Base-by-base conservation (phyloP, 805 yeast genomes). In the Scheffersomyces ergatensis region DNA sequence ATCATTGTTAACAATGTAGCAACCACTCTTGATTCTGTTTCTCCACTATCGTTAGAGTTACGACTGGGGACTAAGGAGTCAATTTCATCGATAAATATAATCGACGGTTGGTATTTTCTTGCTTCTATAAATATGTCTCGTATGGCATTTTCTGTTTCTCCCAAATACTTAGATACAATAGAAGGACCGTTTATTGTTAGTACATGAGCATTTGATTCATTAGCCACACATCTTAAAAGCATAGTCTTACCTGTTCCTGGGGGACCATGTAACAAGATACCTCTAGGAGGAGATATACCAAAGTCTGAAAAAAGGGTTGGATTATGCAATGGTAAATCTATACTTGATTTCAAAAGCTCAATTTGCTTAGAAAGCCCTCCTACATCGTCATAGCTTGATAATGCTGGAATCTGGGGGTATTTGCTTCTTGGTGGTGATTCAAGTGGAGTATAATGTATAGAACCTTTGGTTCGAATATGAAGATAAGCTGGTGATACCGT, bases 1-100 rank as follows among this genome's bases (percentile, higher is more conserved):
- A 88, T 77, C 58, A 86, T 67, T 0, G 95, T 87, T 41, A 88
- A 66, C 46, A 93, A 71, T 59, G 93, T 99, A 0, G 98, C 98
- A 2, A 93, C 99, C 23, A 93, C 92, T 59, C 99, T 76, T 50
- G 93, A 78, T 60, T 93, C 99, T 98, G 93, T 93, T 65, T 93
- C 99, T 52, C 99, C 74, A 61, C 89, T 97, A 2, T 97, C 98
- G 19, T 74, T 74, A 20, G 96, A 96, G 60, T 93, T 99, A 65
- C 99, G 78, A 58, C 93, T 93, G 0, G 99, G 99, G 0, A 99
- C 93, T 39, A 93, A 90, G 11, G 99, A 97, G 64, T 93, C 99
- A 51, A 93, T 93, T 62, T 93, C 99, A 66, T 93, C 99, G 56
- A 93, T 81, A 50, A 93, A 80, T 6, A 93, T 77, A 16, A 93